These are phyloP conservation scores for Xylogone sp. DNA, from an alignment of 2,329 filamentous ascomycete species.

Conservation along the genomic window DNA sequence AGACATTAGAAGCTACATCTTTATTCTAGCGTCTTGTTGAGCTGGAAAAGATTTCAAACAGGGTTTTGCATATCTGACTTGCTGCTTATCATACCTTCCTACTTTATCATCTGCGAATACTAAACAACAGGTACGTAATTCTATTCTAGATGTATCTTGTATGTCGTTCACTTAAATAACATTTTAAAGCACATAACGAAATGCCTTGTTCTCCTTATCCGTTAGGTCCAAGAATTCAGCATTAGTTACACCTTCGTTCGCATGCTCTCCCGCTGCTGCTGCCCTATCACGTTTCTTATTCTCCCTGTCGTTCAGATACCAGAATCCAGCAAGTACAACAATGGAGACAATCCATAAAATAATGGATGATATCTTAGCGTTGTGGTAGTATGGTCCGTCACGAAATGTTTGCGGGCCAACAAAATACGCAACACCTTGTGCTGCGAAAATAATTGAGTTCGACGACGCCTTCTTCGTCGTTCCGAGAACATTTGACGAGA, in stretches of 20 bases:
- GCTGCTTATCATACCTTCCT: no score
- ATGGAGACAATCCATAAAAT: not conserved
- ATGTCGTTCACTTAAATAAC: not conserved
- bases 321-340: not conserved
- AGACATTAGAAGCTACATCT: no score
- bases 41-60: no score
- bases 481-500: not conserved
- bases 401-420: conserved; percentile 1
- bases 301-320: not conserved
- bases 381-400: not conserved
- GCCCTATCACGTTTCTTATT: conserved; percentile 2
- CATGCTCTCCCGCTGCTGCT: not conserved
- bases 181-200: not conserved
- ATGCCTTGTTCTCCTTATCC: conserved; percentile 4
- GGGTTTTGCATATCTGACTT: no score
- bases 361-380: not conserved
- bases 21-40: no score
- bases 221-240: conserved; percentile 4
- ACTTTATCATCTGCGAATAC: no score
- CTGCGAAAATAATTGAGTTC: not conserved
- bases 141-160: no score
- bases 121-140: no score
- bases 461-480: not conserved
- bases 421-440: not conserved
- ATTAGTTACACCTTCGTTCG: not conserved